phyloP scores from a whole-genome alignment of 257 asterid genomes.

The Hygrophila difformis region DNA sequence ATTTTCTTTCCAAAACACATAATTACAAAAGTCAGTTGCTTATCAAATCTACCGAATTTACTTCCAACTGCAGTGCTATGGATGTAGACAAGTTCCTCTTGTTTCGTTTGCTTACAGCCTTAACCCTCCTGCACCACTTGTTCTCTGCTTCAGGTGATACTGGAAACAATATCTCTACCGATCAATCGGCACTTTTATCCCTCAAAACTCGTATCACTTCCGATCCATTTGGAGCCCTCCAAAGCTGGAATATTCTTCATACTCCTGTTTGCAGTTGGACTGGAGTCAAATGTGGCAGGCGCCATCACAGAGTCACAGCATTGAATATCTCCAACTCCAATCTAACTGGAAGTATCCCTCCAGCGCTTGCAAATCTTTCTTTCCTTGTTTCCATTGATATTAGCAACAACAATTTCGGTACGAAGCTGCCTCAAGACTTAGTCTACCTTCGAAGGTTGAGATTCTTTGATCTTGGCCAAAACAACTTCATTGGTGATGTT shows the following conservation, averaged over 20 bases:
- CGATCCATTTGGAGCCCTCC: neutral
- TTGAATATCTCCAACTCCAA: conserved; percentile 10
- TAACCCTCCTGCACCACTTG: too few relatives aligned
- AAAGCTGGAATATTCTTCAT: conserved; percentile 4
- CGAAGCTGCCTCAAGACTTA: neutral
- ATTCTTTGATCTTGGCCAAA: neutral
- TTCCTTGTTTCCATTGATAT: conserved; percentile 16
- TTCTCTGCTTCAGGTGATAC: too few relatives aligned
- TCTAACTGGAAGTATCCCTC: conserved; percentile 18
- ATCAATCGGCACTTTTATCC: conserved; percentile 13
- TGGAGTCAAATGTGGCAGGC: conserved; percentile 19
- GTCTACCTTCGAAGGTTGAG: neutral
- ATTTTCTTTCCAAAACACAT: too few relatives aligned
- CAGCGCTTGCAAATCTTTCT: conserved; percentile 19
- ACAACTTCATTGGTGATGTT: neutral
- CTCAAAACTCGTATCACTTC: conserved; percentile 4
- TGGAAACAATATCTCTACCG: neutral
- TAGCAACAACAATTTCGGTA: neutral
- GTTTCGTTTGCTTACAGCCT: too few relatives aligned
- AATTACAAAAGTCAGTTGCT: too few relatives aligned
- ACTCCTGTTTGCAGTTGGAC: conserved; percentile 22
- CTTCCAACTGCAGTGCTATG: too few relatives aligned
- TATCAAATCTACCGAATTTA: too few relatives aligned
- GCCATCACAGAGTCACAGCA: conserved; percentile 12
- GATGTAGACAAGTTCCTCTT: too few relatives aligned